phyloP scores from a whole-genome alignment of 2,329 filamentous ascomycete genomes.

The Stagonosporopsis vannaccii region DNA sequence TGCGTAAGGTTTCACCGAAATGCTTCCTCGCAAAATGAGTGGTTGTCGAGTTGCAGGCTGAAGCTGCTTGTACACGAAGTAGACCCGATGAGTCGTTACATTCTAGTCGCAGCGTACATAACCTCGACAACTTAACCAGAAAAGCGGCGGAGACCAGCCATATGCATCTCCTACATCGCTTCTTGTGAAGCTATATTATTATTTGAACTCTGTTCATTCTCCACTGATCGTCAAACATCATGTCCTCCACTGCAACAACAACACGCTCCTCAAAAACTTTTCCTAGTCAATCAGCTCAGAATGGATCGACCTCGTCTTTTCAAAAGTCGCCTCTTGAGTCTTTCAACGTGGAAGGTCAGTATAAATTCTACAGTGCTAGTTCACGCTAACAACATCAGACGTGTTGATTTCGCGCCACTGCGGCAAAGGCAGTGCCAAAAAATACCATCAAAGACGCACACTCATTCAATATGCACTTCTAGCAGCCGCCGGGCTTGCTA shows the following conservation, averaged over 20 bases:
- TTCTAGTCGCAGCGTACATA: not conserved
- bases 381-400: not conserved
- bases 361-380: not conserved
- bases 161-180: not conserved
- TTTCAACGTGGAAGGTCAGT: not conserved
- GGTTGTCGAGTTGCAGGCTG: not conserved
- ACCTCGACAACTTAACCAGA: not conserved
- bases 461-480: constrained; percentile 21
- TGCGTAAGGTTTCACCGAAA: not conserved
- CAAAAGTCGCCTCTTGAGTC: not conserved
- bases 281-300: not conserved
- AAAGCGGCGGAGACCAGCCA: not conserved
- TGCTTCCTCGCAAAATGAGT: not conserved
- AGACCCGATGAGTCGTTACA: not conserved
- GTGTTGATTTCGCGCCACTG: constrained; percentile 11
- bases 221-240: not conserved
- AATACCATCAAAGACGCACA: constrained; percentile 20
- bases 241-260: not conserved
- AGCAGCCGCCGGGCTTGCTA: constrained; percentile 9
- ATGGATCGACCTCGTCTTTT: not conserved
- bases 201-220: not conserved
- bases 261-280: not conserved
- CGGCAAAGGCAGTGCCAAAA: constrained; percentile 11
- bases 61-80: not conserved
- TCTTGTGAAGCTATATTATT: not conserved